A percentile compares a stretch with the other conserved stretches of the same genome.
Evolutionary conservation across 2,329 filamentous ascomycete genomes (phyloP).

Genomic region (Hypoxylon sp.): DNA sequence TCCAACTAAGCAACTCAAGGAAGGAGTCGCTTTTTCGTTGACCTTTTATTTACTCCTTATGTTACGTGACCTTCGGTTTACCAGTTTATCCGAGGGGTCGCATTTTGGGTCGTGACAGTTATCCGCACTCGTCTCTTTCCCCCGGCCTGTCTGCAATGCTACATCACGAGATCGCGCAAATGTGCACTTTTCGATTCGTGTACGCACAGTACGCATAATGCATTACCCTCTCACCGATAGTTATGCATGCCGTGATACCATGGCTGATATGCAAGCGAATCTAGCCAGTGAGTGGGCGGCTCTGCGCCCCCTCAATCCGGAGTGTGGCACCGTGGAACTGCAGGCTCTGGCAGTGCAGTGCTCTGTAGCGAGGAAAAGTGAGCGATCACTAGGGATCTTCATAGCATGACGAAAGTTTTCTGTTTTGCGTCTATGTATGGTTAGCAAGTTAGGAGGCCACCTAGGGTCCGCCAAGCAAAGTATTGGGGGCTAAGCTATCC

Average conservation of each 20-base stretch:
- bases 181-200: background rate
- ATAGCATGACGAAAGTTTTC: slow-evolving; percentile 14
- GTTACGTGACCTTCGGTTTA: too few relatives aligned
- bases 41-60: too few relatives aligned
- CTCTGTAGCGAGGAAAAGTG: background rate
- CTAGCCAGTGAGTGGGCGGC: too few relatives aligned
- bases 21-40: too few relatives aligned
- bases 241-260: background rate
- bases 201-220: background rate
- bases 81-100: too few relatives aligned
- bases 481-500: slow-evolving; percentile 22
- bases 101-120: too few relatives aligned
- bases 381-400: background rate
- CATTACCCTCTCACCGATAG: background rate
- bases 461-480: slow-evolving; percentile 2
- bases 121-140: too few relatives aligned
- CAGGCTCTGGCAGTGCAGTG: slow-evolving; percentile 1
- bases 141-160: background rate
- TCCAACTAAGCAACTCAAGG: too few relatives aligned
- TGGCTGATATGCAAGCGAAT: background rate
- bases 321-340: slow-evolving; percentile 1
- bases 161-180: background rate
- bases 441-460: too few relatives aligned
- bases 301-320: too few relatives aligned
- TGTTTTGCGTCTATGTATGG: background rate